Evolutionary conservation across 768 basidiomycete genomes (phyloP).

Genomic region (Collybia mongolica): DNA sequence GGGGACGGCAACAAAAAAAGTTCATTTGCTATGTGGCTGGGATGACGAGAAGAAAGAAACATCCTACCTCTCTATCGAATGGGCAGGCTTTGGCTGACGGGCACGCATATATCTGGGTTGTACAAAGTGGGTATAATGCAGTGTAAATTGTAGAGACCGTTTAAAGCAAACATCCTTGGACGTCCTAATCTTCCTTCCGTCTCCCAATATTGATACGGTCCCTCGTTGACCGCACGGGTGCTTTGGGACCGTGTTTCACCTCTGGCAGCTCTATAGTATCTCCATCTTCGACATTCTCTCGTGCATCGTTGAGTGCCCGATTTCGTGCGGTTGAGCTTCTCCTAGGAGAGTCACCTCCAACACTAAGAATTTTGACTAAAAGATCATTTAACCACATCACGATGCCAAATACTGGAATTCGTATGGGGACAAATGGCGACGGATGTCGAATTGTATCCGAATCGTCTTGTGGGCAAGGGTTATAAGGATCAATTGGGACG

Average conservation of each 20-base stretch:
- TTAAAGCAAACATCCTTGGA: not conserved
- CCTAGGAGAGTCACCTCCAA: constrained; percentile 36
- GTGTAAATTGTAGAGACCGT: not conserved
- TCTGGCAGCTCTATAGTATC: constrained; percentile 27
- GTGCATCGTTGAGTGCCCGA: constrained; percentile 40
- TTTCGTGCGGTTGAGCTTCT: constrained; percentile 8
- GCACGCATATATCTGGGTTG: not conserved
- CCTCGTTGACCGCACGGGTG: constrained; percentile 17
- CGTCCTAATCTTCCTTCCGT: constrained; percentile 46
- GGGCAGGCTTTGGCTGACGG: constrained; percentile 82
- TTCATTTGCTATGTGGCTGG: constrained; percentile 89
- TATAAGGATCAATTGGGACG: constrained; percentile 73
- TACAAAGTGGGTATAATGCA: constrained; percentile 11
- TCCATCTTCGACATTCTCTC: constrained; percentile 66
- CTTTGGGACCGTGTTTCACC: constrained; percentile 4
- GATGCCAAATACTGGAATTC: constrained; percentile 70
- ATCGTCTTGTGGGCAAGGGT: constrained; percentile 42
- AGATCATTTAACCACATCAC: constrained; percentile 76
- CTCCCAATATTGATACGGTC: constrained; percentile 37
- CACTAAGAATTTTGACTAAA: constrained; percentile 61
- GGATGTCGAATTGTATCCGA: constrained; percentile 55
- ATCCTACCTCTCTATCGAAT: constrained; percentile 81
- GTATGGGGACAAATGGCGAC: constrained; percentile 77
- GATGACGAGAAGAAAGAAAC: constrained; percentile 67
- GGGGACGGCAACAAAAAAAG: constrained; percentile 97